These are phyloP conservation scores for Jimgerdemannia flammicorona DNA, from an alignment of 192 early-diverging fungal genomes.

Conservation along the genomic window DNA sequence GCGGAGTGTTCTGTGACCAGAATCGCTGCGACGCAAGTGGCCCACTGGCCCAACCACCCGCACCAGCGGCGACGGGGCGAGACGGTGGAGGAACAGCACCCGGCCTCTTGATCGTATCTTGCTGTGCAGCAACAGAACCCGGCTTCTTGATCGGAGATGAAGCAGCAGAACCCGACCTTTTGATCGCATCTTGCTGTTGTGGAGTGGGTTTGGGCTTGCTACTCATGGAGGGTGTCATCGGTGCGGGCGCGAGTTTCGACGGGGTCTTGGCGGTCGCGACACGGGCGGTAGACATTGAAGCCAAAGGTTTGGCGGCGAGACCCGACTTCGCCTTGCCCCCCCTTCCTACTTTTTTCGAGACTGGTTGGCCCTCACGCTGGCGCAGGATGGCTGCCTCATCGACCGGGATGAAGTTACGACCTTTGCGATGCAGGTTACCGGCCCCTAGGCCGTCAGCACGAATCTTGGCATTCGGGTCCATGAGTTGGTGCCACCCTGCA, in stretches of 20 bases:
- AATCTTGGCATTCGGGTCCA: conserved; percentile 21
- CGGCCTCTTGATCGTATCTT: neutral
- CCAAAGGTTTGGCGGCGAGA: conserved; percentile 5
- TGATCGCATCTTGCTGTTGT: neutral
- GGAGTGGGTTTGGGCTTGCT: neutral
- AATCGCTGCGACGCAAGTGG: conserved; percentile 19
- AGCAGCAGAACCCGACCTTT: neutral
- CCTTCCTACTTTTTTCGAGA: conserved; percentile 13
- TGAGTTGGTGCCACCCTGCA: conserved; percentile 12
- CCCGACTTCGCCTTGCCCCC: conserved; percentile 1
- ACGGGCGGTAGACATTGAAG: neutral
- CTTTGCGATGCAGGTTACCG: conserved; percentile 28
- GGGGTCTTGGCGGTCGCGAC: neutral
- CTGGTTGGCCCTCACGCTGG: conserved; percentile 16
- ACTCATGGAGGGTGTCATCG: neutral
- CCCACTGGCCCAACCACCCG: conserved; percentile 12
- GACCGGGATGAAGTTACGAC: conserved; percentile 29
- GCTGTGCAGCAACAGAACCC: neutral
- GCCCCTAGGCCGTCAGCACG: conserved; percentile 18
- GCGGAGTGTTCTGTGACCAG: conserved; percentile 19
- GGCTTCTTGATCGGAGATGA: neutral
- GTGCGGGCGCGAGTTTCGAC: conserved; percentile 6
- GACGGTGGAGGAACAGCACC: neutral
- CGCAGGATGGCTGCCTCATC: conserved; percentile 26
- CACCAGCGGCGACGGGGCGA: neutral